phyloP scores from a whole-genome alignment of 305 asterid species.

The Solanum hybrid region DNA sequence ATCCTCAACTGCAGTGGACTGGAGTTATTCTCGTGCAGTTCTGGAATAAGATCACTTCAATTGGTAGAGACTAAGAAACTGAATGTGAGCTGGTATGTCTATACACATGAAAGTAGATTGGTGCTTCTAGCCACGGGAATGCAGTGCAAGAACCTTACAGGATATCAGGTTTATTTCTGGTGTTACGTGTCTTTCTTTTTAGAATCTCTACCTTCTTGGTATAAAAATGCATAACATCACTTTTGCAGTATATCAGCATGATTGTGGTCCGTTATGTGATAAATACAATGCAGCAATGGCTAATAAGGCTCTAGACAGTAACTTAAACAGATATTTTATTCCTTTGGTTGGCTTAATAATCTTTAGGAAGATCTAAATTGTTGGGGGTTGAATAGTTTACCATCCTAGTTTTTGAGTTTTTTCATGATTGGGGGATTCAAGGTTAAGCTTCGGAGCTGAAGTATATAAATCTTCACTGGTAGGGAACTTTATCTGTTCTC shows the following conservation, averaged over 20 bases:
- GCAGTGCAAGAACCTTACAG: conserved; percentile 82
- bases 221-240: background rate
- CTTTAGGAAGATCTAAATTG: background rate
- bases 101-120: conserved; percentile 96
- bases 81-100: conserved; percentile 74
- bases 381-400: background rate
- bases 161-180: conserved; percentile 65
- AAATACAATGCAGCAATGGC: background rate
- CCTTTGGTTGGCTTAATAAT: background rate
- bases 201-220: background rate
- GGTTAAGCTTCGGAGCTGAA: background rate
- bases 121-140: conserved; percentile 90
- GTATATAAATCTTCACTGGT: background rate
- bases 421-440: background rate
- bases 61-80: conserved; percentile 66
- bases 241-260: background rate
- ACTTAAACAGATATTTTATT: too few relatives aligned
- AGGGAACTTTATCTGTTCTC: background rate
- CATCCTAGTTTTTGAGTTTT: background rate
- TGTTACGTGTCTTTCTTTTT: background rate
- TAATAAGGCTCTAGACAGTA: background rate
- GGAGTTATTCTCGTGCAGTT: conserved; percentile 53
- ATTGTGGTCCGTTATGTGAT: background rate
- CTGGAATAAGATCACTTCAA: conserved; percentile 50
- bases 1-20: conserved; percentile 60